A percentile compares a stretch with the other conserved stretches of the same genome.
These are phyloP conservation scores for Lecanoromycetidae sp. DNA, from an alignment of 2,329 filamentous ascomycete genomes.

Conservation along the genomic window DNA sequence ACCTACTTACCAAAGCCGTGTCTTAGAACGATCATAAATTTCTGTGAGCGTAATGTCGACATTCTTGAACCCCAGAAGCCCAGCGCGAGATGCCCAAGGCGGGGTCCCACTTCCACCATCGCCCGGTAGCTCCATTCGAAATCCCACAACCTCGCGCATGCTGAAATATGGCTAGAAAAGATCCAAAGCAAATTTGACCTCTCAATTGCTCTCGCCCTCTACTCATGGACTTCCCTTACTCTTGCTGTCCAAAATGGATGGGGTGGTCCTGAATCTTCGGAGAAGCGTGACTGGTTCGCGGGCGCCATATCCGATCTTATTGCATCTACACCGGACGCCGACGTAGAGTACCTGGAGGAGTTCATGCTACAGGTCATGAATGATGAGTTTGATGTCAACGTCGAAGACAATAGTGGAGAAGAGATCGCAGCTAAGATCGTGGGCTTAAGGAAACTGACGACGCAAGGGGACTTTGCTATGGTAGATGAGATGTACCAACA, in stretches of 20 bases:
- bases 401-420: constrained; percentile 77
- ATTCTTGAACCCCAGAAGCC: no score
- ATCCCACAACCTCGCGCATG: neutral
- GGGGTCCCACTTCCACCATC: constrained; percentile 17
- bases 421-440: constrained; percentile 64
- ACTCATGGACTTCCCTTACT: constrained; percentile 78
- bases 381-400: constrained; percentile 87
- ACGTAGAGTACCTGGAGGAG: constrained; percentile 68
- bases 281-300: constrained; percentile 95
- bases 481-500: constrained; percentile 51
- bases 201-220: constrained; percentile 69
- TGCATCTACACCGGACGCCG: constrained; percentile 46
- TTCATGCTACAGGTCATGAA: constrained; percentile 81
- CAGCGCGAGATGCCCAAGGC: constrained; percentile 3
- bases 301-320: constrained; percentile 77
- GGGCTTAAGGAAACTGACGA: constrained; percentile 51
- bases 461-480: constrained; percentile 52
- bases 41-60: no score
- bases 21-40: no score
- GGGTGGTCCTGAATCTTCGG: constrained; percentile 68
- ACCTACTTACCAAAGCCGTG: no score
- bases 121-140: constrained; percentile 6
- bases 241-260: constrained; percentile 78
- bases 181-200: constrained; percentile 59
- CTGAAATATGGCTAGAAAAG: constrained; percentile 16